Base-by-base conservation (phyloP, 768 basidiomycete genomes). In the Tephrocybe sp. region DNA sequence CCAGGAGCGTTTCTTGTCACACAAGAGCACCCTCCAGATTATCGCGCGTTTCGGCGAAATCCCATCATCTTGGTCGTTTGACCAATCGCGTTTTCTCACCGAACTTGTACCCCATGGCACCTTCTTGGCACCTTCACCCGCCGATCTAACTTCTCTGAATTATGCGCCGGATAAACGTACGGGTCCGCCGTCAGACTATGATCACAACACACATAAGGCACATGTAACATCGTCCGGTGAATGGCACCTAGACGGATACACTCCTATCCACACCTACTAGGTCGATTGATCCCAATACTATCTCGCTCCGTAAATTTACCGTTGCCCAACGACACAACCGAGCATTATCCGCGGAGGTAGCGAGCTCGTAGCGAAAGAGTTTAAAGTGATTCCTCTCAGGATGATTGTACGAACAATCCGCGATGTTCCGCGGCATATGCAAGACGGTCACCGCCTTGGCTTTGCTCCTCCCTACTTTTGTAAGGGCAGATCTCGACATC, bases 401-500 rank as follows among this genome's bases (percentile, higher is more conserved):
- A n/a, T n/a, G n/a, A n/a, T n/a, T n/a, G n/a, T n/a, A n/a, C n/a
- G n/a, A n/a, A n/a, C n/a, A n/a, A 25, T 16, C 24, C 37, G 27
- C 32, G 31, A 53, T 41, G 31, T 43, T 48, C 42, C 39, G 46
- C 36, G 25, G 43, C 19, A 32, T 50, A 25, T 35, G 48, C 32
- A 46, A 52, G 50, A 53, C 47, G 12, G 16, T 50, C 30, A 25
- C 46, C 28, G 26, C 47, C 61, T 60, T 62, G 21, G 49, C 56
- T 13, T 51, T 58, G 43, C 51, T 61, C 28, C 50, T 55, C n/a
- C 52, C 64, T 38, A 55, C 55, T 26, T 47, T 60, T 18, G 42
- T 62, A 25, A 52, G 49, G 26, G 60, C 56, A 13, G 68, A 68
- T 62, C 57, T 74, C 34, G 48, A 59, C 35, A 65, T 78, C 44